Conservation (phyloP, 306 rosid genomes). For the Sophora flavescens region DNA sequence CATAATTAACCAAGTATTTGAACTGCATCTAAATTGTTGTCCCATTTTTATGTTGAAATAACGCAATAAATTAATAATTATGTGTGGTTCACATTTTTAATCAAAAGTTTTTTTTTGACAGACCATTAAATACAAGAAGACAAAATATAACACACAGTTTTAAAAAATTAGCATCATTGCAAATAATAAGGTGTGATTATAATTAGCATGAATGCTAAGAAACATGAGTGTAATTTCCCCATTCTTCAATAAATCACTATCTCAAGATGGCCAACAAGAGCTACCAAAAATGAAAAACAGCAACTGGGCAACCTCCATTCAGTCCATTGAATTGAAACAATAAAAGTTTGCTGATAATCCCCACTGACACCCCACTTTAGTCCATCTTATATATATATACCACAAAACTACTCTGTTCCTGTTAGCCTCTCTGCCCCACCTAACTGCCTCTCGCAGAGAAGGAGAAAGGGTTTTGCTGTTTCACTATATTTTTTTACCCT, state of each 20-base stretch:
- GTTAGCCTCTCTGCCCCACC: slow-evolving; percentile 40
- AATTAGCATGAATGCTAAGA: background rate
- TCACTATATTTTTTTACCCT: background rate
- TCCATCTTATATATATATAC: slow-evolving; percentile 36
- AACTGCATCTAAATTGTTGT: too few species aligned
- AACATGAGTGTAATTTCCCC: too few species aligned
- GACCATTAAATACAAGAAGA: too few species aligned
- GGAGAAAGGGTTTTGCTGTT: slow-evolving; percentile 36
- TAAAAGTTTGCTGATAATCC: slow-evolving; percentile 35
- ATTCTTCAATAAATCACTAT: background rate
- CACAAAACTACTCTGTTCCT: slow-evolving; percentile 8
- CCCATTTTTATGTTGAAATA: too few species aligned
- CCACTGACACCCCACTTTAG: slow-evolving; percentile 52
- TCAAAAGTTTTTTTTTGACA: too few species aligned
- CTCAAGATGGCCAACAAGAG: slow-evolving; percentile 40
- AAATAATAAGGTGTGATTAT: too few species aligned
- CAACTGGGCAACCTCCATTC: slow-evolving; percentile 50
- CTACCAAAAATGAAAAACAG: slow-evolving; percentile 42
- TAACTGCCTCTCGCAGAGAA: slow-evolving; percentile 27
- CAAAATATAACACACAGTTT: too few species aligned
- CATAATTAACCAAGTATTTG: too few species aligned
- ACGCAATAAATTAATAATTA: too few species aligned
- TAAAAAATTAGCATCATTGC: too few species aligned
- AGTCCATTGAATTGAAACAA: slow-evolving; percentile 40
- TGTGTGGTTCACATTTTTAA: too few species aligned